Conservation (phyloP, 805 yeast species). For the Kuraishia capsulata region DNA sequence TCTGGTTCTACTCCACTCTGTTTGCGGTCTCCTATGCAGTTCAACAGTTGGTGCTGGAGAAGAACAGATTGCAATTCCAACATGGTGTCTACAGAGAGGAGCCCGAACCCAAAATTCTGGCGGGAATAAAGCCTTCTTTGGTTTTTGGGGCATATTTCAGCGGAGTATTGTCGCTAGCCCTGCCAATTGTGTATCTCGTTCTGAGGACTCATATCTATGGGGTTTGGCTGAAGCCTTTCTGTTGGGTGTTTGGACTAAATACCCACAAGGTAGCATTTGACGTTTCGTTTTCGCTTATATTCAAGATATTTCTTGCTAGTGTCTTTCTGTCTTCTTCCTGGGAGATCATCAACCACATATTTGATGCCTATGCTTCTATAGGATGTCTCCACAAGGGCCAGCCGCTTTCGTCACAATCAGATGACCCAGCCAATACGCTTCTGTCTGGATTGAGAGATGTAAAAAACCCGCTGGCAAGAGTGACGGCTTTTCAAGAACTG, state of each 20-base stretch:
- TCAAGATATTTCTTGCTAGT: slow-evolving; percentile 22
- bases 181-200: slow-evolving; percentile 32
- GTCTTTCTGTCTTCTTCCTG: slow-evolving; percentile 31
- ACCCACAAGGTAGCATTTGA: slow-evolving; percentile 28
- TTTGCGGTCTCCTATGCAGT: slow-evolving; percentile 36
- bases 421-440: slow-evolving; percentile 56
- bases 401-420: slow-evolving; percentile 47
- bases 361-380: slow-evolving; percentile 56
- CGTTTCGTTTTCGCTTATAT: slow-evolving; percentile 20
- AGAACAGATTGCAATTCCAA: slow-evolving; percentile 41
- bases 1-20: slow-evolving; percentile 34
- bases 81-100: slow-evolving; percentile 30
- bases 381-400: slow-evolving; percentile 66
- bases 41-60: slow-evolving; percentile 43
- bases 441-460: slow-evolving; percentile 52
- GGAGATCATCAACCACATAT: slow-evolving; percentile 50
- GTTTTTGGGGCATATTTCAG: slow-evolving; percentile 14
- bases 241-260: slow-evolving; percentile 26
- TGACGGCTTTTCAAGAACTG: slow-evolving; percentile 71
- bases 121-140: slow-evolving; percentile 12
- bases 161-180: slow-evolving; percentile 15
- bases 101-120: slow-evolving; percentile 24
- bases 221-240: slow-evolving; percentile 21
- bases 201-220: slow-evolving; percentile 33
- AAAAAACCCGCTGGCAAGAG: slow-evolving; percentile 34